Evolutionary conservation across 164 flowering plant species (phyloP), one percentile per base, ranked within the genome.

Genomic region (Nelumbo lutea): DNA sequence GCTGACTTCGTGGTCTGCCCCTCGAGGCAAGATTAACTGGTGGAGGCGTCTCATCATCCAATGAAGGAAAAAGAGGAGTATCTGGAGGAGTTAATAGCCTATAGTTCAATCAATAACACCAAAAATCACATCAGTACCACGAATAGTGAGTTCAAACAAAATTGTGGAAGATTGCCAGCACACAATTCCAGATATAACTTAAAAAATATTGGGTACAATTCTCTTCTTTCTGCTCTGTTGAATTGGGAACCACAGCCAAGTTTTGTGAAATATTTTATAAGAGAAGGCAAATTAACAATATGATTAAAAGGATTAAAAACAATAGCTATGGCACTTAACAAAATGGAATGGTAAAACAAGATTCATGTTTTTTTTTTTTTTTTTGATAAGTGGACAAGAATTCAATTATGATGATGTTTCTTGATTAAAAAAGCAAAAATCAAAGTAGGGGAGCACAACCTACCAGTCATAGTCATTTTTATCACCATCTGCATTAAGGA

Each of bases 21-120:
- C 89, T 86, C 42, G 69, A 80, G 41, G 80, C 77, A 79, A 69
- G 72, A 75, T 75, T 82, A 72, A 63, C 77, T 51, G 85, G 70
- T 46, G 82, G 79, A 27, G 27, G 27, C 48, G 84, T 72, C 71
- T 93, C 98, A 72, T 90, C 96, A 59, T 96, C 98, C 87, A 96
- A 71, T 9, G 97, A 91, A 70, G 85, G 84, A 69, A 90, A 96
- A 46, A 96, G 96, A n/a, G 98, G 99, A n/a, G 97, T 90, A 42
- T 88, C 98, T 0, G 99, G 99, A 68, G 99, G 99, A 78, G 99
- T 96, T 65, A 93, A 76, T 63, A 96, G 81, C 99, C 99, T 96
- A 71, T 65, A 50, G 67, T 72, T 42, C 66, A 72, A 52, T 42
- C 66, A 72, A 52, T n/a, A 69, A 62, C 62, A 62, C 45, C 63